Percentiles rank a stretch among this genome's conserved stretches.
Conservation (phyloP, 805 yeast species). For the Spathaspora arborariae region DNA sequence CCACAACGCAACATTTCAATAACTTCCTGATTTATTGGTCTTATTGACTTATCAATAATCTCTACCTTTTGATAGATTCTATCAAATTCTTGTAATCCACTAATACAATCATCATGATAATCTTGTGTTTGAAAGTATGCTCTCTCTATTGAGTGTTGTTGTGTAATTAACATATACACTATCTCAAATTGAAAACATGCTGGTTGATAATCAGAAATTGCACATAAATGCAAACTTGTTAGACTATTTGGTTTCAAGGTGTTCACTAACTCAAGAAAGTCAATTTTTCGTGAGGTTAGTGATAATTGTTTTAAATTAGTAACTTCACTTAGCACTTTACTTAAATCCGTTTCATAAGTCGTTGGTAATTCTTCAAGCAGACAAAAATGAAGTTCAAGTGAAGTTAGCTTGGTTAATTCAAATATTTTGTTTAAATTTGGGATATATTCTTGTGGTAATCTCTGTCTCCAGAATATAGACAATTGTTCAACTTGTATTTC, state of each 20-base stretch:
- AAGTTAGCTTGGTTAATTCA: neutral
- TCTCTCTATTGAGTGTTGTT: too few relatives aligned
- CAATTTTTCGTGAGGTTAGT: neutral
- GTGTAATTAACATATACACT: too few relatives aligned
- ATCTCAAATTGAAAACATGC: too few relatives aligned
- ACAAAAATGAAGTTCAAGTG: neutral
- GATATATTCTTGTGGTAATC: neutral
- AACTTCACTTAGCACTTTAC: neutral
- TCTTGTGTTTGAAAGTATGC: too few relatives aligned
- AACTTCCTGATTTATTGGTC: too few relatives aligned
- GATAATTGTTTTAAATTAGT: neutral
- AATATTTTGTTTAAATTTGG: neutral
- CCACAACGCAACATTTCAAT: too few relatives aligned
- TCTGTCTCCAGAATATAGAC: neutral
- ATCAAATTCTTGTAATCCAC: too few relatives aligned
- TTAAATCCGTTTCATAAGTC: neutral
- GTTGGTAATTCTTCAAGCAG: neutral
- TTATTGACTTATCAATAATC: too few relatives aligned
- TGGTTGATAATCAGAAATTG: too few relatives aligned
- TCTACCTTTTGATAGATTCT: too few relatives aligned
- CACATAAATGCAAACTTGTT: neutral
- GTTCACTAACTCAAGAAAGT: neutral
- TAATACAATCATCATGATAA: too few relatives aligned
- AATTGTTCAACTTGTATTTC: neutral
- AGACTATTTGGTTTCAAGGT: neutral